Evolutionary conservation across 768 basidiomycete genomes (phyloP), one percentile per base, ranked within the genome.

Genomic region (Calocera cornea): DNA sequence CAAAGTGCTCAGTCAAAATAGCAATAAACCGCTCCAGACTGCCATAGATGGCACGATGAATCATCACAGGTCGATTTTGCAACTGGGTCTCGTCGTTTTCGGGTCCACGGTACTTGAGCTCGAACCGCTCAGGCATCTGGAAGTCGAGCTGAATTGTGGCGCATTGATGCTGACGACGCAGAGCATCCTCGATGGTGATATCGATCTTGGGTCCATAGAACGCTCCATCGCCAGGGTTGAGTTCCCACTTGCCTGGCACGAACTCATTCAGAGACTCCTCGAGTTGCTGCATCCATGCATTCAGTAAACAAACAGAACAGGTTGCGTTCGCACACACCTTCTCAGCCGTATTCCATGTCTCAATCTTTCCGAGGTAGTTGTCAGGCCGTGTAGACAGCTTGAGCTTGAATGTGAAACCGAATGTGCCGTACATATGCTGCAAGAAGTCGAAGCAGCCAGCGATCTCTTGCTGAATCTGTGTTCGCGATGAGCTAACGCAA

Each of bases 181-280:
- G 82, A 0, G 97, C 95, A 73, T 99, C 97, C 29, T 86, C 85
- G 75, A 98, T 89, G 68, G 90, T 92, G 79, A 99, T 95, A 78
- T 98, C 97, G 73, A 97, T 95, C 81, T 98, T 98, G 70, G 97
- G 97, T 0, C 97, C 97, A 78, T 99, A 99, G 84, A 99, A 99
- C 11, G 97, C 97, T 64, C 97, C 97, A 73, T 99, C 97, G 50
- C 94, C 95, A 10, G 91, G 90, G 77, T 97, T 97, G 67, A 95
- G 77, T 66, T 87, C 84, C 97, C 97, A 99, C 71, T 89, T 83
- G 60, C 91, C 93, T 0, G 92, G 85, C 72, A 94, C 89, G 67
- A 85, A 83, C 72, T 87, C 87, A 38, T 98, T 90, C 65, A 99
- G 85, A 1, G 92, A 88, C 71, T 82, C 80, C 65, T 82, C 87